Evolutionary conservation across 208 protist species (phyloP).

Genomic region (Porcisia hertigi): DNA sequence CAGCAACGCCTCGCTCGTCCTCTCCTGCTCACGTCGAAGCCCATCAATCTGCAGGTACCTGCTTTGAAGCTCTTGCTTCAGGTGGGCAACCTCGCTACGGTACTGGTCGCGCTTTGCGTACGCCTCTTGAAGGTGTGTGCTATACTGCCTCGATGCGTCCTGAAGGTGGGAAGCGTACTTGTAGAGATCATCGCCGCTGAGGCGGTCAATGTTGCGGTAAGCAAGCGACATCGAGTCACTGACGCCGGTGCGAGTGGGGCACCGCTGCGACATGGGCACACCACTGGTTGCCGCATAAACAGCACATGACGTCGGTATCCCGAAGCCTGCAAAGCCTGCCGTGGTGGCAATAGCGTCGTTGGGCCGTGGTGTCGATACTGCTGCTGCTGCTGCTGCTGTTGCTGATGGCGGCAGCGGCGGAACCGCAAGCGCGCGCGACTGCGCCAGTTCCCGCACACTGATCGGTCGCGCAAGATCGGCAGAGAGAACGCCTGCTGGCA

Average conservation of each 20-base stretch:
- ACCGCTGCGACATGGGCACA: background rate
- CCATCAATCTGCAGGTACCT: conserved; percentile 39
- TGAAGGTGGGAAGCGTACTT: conserved; percentile 54
- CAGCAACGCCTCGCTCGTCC: background rate
- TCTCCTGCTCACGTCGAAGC: conserved; percentile 24
- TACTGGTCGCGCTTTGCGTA: conserved; percentile 63
- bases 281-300: conserved; percentile 42
- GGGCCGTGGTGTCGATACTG: background rate
- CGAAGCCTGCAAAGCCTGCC: conserved; percentile 22
- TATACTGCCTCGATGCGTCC: conserved; percentile 35
- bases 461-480: conserved; percentile 45
- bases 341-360: background rate
- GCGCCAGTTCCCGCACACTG: conserved; percentile 48
- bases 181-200: conserved; percentile 52
- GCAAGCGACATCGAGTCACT: conserved; percentile 35
- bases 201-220: conserved; percentile 31
- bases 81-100: conserved; percentile 54
- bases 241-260: conserved; percentile 5
- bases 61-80: conserved; percentile 53
- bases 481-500: conserved; percentile 18
- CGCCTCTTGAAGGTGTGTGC: conserved; percentile 40
- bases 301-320: conserved; percentile 11
- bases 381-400: background rate
- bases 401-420: background rate
- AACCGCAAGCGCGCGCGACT: conserved; percentile 11